These are phyloP conservation scores for Tricholoma saponaceum DNA, from an alignment of 768 basidiomycete genomes.

Conservation along the genomic window DNA sequence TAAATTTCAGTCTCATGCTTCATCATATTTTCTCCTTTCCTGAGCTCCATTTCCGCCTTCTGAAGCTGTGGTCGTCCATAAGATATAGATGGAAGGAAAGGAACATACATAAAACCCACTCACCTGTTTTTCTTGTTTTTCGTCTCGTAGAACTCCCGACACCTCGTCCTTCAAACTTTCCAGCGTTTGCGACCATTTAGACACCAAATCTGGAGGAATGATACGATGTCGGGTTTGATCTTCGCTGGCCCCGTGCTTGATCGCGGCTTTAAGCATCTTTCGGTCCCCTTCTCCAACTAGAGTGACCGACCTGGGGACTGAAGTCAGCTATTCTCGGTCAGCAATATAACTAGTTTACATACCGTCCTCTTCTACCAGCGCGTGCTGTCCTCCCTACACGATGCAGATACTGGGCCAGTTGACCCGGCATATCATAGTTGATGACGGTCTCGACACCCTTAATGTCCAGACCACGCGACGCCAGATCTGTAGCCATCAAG, in stretches of 20 bases:
- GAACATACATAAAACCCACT: constrained; percentile 12
- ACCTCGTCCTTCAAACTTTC: constrained; percentile 74
- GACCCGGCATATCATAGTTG: constrained; percentile 97
- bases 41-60: constrained; percentile 92
- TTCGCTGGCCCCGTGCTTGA: constrained; percentile 77
- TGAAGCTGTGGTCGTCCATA: constrained; percentile 51
- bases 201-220: constrained; percentile 70
- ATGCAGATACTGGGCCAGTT: constrained; percentile 91
- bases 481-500: constrained; percentile 94
- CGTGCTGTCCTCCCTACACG: constrained; percentile 97
- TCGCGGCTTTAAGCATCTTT: constrained; percentile 93
- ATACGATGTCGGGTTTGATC: constrained; percentile 89
- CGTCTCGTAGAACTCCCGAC: constrained; percentile 76
- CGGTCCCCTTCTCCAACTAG: constrained; percentile 95
- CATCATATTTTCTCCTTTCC: constrained; percentile 93
- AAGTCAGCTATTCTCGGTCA: constrained; percentile 2
- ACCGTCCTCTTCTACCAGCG: constrained; percentile 91
- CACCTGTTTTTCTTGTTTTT: constrained; percentile 93
- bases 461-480: constrained; percentile 94
- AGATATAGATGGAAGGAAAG: constrained; percentile 7
- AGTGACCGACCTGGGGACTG: constrained; percentile 71
- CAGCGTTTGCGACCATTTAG: constrained; percentile 67
- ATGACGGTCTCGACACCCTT: constrained; percentile 97
- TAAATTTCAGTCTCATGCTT: constrained; percentile 92
- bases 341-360: constrained; percentile 23